Base-by-base conservation (phyloP, 1,284 basidiomycete genomes). In the Melampsora americana region DNA sequence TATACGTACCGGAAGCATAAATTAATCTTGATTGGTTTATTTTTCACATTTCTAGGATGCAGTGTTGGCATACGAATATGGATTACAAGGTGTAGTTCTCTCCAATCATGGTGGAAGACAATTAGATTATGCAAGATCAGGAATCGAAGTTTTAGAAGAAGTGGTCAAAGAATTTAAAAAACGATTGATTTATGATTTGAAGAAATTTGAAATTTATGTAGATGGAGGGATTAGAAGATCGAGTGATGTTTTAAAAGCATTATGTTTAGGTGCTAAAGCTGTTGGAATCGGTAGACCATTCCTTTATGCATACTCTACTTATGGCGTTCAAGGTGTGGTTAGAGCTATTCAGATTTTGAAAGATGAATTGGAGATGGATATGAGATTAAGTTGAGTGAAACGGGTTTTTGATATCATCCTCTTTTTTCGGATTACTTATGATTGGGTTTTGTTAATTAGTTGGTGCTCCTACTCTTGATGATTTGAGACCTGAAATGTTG, bases 231-330 rank as follows among this genome's bases (percentile, higher is more conserved):
- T 96, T 11, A 87, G 95, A 69, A 78, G 85, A 77, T 85, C 85
- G 0, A 84, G 90, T 12, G 95, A 98, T 82, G 91, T 96, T 0
- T 85, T 97, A 79, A 98, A 98, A 83, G 95, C 93, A 7, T 83
- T 97, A 66, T 93, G 93, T 0, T 85, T 97, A 28, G 95, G 95
- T 14, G 95, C 94, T 9, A 94, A 89, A 44, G 94, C 77, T 87
- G 90, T 92, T 46, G 90, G 90, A 26, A 85, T 92, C 32, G 92
- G 90, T 12, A 86, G 94, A 42, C 92, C 93, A 3, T 84, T 85
- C 79, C 78, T 85, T 66, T 95, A 95, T 82, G 90, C 93, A 0
- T 95, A 91, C 86, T 93, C 89, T 18, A 87, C 92, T 0, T 95
- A 95, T 82, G 94, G 94, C 0, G 85, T 87, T 64, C 90, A 92